Base-by-base conservation (phyloP, 352 stramenopile species). In the Phytopythium delawarense region DNA sequence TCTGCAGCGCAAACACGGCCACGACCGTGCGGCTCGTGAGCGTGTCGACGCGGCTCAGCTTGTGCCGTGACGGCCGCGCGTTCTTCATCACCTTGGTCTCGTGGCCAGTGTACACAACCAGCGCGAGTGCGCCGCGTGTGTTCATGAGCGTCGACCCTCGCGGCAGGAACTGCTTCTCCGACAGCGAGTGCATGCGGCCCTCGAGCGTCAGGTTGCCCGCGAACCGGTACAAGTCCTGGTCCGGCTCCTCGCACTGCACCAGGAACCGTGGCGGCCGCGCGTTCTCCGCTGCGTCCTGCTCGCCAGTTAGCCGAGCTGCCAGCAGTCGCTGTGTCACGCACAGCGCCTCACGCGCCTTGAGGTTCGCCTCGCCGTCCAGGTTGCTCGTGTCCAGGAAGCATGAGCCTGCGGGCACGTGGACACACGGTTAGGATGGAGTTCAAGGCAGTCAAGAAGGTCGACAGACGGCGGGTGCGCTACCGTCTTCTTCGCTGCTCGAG, bases 11-110 rank as follows among this genome's bases (percentile, higher is more conserved):
- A 50, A 97, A 93, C 9, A 97, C 72, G 18, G 85, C 61, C 15
- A 97, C 69, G 2, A 97, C 84, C 0, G 78, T 82, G 21, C 72
- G 73, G 66, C 84, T 97, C 57, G 92, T 90, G 52, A 87, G 72
- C 23, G 63, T 70, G 52, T 97, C 88, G 2, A 97, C 78, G 32
- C 90, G 81, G 48, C 84, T 94, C 39, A 92, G 62, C 65, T 97
- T 97, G 70, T 92, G 77, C 58, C 91, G 76, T 2, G 84, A 74
- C n/a, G 76, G 76, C 9, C 84, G 82, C 9, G 82, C 85, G 44
- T 95, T 97, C 67, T 93, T 93, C 76, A 94, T 93, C 51, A 97
- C 79, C 65, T 97, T 97, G 7, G 90, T 95, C 52, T 98, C 91
- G 59, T 95, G 82, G 6, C 84, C 76, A 44, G 84, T 93, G 65